phyloP scores from a whole-genome alignment of 345 rosid genomes.

The Cochlearia excelsa region DNA sequence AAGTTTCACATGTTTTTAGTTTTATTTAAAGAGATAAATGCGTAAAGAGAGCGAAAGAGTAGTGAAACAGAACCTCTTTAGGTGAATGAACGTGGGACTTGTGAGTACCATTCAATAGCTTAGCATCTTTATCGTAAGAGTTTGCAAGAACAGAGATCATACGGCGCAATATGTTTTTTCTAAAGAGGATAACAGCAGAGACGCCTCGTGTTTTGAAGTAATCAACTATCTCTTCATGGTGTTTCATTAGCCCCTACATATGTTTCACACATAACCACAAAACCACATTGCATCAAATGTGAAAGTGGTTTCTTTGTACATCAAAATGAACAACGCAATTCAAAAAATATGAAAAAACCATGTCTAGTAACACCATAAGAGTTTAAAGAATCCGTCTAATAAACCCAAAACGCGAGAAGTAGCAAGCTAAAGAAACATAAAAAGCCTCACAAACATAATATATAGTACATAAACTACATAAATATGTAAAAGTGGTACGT shows the following conservation, averaged over 20 bases:
- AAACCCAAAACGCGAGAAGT: background rate
- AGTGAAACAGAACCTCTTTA: constrained; percentile 52
- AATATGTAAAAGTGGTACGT: too few species aligned
- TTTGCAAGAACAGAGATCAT: constrained; percentile 95
- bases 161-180: constrained; percentile 88
- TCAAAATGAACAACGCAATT: background rate
- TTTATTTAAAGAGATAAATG: background rate
- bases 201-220: constrained; percentile 84
- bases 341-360: background rate
- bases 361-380: background rate
- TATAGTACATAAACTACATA: too few species aligned
- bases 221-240: constrained; percentile 76
- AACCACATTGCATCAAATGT: background rate
- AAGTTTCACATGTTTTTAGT: constrained; percentile 6
- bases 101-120: constrained; percentile 87
- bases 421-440: background rate
- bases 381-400: background rate
- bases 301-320: background rate
- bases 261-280: constrained; percentile 5
- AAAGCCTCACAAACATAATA: background rate
- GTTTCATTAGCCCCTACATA: constrained; percentile 78
- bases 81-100: constrained; percentile 96
- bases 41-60: background rate
- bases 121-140: constrained; percentile 75
- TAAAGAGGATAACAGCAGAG: constrained; percentile 82